Conservation (phyloP, 169 alveolate genomes). For the Toxoplasma gondii region DNA sequence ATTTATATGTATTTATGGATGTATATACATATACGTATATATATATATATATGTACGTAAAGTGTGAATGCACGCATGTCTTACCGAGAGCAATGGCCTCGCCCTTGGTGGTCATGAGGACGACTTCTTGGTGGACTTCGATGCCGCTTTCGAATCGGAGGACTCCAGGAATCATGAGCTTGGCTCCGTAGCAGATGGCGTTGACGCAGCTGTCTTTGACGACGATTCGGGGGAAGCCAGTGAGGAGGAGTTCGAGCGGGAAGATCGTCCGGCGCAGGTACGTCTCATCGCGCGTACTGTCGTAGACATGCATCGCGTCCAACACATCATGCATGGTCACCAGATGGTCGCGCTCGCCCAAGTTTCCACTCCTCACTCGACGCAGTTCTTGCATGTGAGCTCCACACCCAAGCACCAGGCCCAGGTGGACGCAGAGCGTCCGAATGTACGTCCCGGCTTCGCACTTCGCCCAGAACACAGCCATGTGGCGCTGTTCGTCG, state of each 20-base stretch:
- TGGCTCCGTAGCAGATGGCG: conserved; percentile 99
- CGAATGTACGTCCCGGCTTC: conserved; percentile 99
- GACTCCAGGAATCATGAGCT: conserved; percentile 98
- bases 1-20: neutral
- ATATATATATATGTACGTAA: neutral
- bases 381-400: conserved; percentile 99
- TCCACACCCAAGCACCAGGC: conserved; percentile 98
- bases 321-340: conserved; percentile 99
- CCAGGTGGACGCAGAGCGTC: conserved; percentile 99
- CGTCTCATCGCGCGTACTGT: conserved; percentile 87
- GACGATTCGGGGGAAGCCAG: conserved; percentile 96
- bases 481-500: conserved; percentile 95
- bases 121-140: conserved; percentile 96
- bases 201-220: conserved; percentile 99
- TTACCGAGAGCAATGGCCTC: conserved; percentile 97
- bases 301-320: conserved; percentile 96
- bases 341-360: conserved; percentile 91
- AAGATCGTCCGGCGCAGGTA: conserved; percentile 96
- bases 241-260: conserved; percentile 97
- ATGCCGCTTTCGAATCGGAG: conserved; percentile 97
- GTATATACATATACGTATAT: neutral
- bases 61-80: neutral
- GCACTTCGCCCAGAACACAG: conserved; percentile 98
- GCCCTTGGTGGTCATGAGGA: conserved; percentile 99
- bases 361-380: conserved; percentile 93